Percentiles rank a stretch among this genome's conserved stretches.
These are phyloP conservation scores for Dacryopinax primogenitus DNA, from an alignment of 768 basidiomycete species.

Conservation along the genomic window DNA sequence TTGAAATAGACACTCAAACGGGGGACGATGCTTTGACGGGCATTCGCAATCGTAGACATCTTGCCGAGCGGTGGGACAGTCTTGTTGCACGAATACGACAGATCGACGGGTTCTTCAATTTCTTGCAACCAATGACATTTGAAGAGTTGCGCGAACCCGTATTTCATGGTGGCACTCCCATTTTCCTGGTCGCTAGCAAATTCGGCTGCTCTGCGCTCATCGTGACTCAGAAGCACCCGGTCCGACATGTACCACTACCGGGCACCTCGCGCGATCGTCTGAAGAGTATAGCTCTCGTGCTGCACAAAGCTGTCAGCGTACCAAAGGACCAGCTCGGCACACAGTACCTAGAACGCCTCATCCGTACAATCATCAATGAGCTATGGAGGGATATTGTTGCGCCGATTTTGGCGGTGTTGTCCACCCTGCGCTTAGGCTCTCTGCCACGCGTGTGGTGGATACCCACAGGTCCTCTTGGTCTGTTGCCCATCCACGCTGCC, in stretches of 20 bases:
- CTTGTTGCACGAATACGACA: conserved; percentile 7
- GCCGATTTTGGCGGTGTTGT: not conserved
- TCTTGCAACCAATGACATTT: conserved; percentile 7
- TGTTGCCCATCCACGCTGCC: too few species aligned
- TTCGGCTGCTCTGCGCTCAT: not conserved
- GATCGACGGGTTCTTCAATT: conserved; percentile 9
- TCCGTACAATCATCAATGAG: conserved; percentile 2
- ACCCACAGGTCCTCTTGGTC: not conserved
- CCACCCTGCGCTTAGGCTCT: not conserved
- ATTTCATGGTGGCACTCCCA: not conserved
- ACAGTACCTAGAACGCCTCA: not conserved
- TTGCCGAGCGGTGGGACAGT: conserved; percentile 3
- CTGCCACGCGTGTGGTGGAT: conserved; percentile 11
- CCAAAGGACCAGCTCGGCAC: not conserved
- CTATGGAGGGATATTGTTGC: not conserved
- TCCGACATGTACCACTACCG: not conserved
- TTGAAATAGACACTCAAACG: not conserved
- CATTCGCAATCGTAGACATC: not conserved
- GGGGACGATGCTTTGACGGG: not conserved
- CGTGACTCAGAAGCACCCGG: not conserved
- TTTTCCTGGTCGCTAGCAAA: conserved; percentile 9
- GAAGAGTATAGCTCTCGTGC: not conserved
- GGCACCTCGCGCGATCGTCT: not conserved
- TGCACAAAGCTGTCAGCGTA: not conserved
- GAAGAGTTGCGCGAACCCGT: not conserved